Base-by-base conservation (phyloP, 192 early-diverging fungal genomes). In the Rhizophagus clarus region DNA sequence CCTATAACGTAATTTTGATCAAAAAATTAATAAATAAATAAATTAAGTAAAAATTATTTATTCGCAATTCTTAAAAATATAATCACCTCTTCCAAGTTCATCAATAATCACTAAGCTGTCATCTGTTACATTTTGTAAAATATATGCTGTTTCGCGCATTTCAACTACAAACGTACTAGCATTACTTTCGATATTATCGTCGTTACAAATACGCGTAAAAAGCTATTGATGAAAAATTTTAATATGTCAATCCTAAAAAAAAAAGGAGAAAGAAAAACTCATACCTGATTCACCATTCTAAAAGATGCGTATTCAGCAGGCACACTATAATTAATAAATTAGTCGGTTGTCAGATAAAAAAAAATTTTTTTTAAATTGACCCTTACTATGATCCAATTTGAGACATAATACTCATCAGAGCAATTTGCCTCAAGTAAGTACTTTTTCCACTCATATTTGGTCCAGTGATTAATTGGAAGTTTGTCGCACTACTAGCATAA, bases 401-500 rank as follows among this genome's bases (percentile, higher is more conserved):
- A 0, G 96, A 94, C 92, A 98, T 89, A 32, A 97, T 89, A 4
- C 78, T 86, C 29, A 95, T 80, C 8, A 96, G 86, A 1, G 93
- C 93, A 37, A 95, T 90, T 81, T 95, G 95, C 1, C 91, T 88
- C 47, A 98, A 74, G 82, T 95, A 97, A 8, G 95, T 96, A 15
- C 92, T 91, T 82, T 97, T 96, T 28, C 96, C 96, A 45, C 93
- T 92, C 96, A 96, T 97, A 80, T 98, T 98, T 9, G 96, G 94
- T 0, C 97, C 97, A 14, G 94, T 95, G 8, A 97, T 90, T 17
- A 96, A 84, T 40, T 94, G 95, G 77, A 97, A 88, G 22, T 87
- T 90, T 0, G 84, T 82, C 5, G 80, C 85, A 6, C 81, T 81
- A 20, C 83, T 81, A 8, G 92, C 91, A 73, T 84, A 90, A 10